A percentile compares a stretch with the other conserved stretches of the same genome.
These are phyloP conservation scores for Trichoderma erinaceum DNA, from an alignment of 495 filamentous ascomycete species.

Conservation along the genomic window DNA sequence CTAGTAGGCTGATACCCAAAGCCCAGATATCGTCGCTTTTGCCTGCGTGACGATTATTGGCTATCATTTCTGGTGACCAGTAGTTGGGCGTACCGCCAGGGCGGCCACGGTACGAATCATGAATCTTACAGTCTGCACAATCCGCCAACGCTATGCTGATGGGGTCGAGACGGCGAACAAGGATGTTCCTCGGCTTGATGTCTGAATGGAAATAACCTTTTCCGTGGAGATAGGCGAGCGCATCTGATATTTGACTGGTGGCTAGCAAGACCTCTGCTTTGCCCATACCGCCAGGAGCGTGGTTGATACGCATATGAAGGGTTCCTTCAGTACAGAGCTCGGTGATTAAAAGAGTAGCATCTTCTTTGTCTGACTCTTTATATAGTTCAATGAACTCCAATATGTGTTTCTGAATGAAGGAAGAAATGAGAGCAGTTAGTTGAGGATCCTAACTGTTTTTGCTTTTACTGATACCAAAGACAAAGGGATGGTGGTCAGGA, in stretches of 20 bases:
- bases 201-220: not conserved
- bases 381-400: not conserved
- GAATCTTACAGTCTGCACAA: not conserved
- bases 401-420: not conserved
- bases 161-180: constrained; percentile 9
- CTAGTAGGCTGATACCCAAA: not conserved
- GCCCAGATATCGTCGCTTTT: constrained; percentile 12
- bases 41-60: not conserved
- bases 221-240: constrained; percentile 12
- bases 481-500: too few relatives aligned
- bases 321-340: constrained; percentile 7
- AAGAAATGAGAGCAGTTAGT: not conserved
- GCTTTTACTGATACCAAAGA: not conserved
- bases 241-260: not conserved
- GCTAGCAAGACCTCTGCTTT: not conserved
- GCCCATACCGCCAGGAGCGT: not conserved
- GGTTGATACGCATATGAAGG: not conserved
- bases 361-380: not conserved
- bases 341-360: constrained; percentile 1
- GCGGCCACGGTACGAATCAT: not conserved
- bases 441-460: not conserved
- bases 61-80: constrained; percentile 12
- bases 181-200: constrained; percentile 15
- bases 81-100: not conserved
- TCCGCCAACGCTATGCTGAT: constrained; percentile 6